These are phyloP conservation scores for Handroanthus guayacan DNA, from an alignment of 257 asterid genomes.

Conservation along the genomic window DNA sequence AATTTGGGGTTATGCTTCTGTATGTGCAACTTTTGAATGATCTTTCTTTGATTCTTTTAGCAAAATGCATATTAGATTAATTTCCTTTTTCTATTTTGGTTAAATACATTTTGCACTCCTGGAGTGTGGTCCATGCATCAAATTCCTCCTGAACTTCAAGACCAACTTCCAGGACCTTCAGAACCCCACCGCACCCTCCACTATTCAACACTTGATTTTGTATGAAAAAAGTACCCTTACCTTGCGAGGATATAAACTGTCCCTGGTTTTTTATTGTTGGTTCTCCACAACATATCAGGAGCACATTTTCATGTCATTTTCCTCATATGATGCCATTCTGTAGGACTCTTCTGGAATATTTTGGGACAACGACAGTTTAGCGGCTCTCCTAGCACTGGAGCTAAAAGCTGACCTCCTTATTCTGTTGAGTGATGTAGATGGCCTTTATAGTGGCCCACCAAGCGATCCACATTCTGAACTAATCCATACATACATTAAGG, in stretches of 20 bases:
- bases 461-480: conserved; percentile 76
- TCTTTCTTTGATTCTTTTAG: conserved; percentile 15
- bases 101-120: too few relatives aligned
- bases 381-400: conserved; percentile 84
- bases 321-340: conserved; percentile 33
- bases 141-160: too few relatives aligned
- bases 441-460: conserved; percentile 90
- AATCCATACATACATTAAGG: conserved; percentile 73
- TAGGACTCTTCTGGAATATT: conserved; percentile 93
- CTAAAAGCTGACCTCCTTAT: conserved; percentile 88
- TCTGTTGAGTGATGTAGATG: conserved; percentile 89
- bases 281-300: background rate
- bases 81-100: background rate
- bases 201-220: too few relatives aligned
- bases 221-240: too few relatives aligned
- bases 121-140: too few relatives aligned
- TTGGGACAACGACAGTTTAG: conserved; percentile 94
- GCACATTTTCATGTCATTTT: background rate
- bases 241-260: background rate
- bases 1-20: conserved; percentile 1
- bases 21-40: background rate
- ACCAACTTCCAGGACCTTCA: too few relatives aligned
- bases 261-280: background rate
- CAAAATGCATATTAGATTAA: background rate
- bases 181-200: too few relatives aligned